These are phyloP conservation scores for Chytriomyces sp. DNA, from an alignment of 192 early-diverging fungal species.

Conservation along the genomic window DNA sequence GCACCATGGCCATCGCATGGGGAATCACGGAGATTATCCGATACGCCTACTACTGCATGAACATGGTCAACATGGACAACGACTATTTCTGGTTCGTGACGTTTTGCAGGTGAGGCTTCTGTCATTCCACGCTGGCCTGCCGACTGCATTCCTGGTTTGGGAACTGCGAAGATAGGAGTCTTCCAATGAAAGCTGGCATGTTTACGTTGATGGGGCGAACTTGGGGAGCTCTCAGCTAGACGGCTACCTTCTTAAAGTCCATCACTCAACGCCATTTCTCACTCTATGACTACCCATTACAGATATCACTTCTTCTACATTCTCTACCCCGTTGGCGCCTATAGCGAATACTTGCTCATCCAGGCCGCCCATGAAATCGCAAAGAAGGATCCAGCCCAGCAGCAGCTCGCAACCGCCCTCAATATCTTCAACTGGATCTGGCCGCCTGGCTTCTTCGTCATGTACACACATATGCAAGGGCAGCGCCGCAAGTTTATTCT, in stretches of 20 bases:
- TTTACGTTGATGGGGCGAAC: no score
- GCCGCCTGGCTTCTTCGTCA: constrained; percentile 74
- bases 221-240: no score
- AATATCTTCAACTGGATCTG: constrained; percentile 66
- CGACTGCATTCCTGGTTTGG: neutral
- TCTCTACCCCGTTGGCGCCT: constrained; percentile 89
- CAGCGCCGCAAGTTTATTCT: constrained; percentile 79
- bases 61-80: constrained; percentile 65
- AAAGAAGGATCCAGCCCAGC: constrained; percentile 40
- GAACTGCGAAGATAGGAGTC: no score
- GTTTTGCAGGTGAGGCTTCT: constrained; percentile 56
- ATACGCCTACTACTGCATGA: constrained; percentile 86
- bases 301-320: constrained; percentile 95
- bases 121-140: neutral
- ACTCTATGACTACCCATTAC: constrained; percentile 2
- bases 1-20: constrained; percentile 90
- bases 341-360: constrained; percentile 77
- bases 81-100: constrained; percentile 43
- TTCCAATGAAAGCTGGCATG: no score
- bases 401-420: constrained; percentile 48
- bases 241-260: no score
- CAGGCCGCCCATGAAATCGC: constrained; percentile 18
- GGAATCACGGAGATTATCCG: constrained; percentile 87
- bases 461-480: constrained; percentile 91
- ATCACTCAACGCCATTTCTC: no score